phyloP scores from a whole-genome alignment of 352 stramenopile species.

The Phytophthora quininea region DNA sequence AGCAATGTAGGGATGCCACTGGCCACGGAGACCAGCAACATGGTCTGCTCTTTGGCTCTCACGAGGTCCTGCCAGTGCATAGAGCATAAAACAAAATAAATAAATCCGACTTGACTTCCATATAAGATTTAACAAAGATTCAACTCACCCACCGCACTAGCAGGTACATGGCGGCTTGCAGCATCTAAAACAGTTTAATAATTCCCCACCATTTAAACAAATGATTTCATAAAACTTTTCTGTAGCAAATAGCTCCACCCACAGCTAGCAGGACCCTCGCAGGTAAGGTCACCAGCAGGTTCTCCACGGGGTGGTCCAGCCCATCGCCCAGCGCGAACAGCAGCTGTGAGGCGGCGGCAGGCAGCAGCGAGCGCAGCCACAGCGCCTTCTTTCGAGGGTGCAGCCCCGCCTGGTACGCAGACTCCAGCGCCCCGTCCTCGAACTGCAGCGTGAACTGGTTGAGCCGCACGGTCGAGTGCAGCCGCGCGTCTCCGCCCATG shows the following conservation, averaged over 20 bases:
- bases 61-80: constrained; percentile 54
- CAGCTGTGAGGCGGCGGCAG: constrained; percentile 70
- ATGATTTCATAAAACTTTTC: constrained; percentile 10
- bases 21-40: constrained; percentile 74
- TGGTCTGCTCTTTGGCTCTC: constrained; percentile 64
- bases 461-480: constrained; percentile 82
- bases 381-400: constrained; percentile 84
- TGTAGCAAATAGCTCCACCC: constrained; percentile 13
- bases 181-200: constrained; percentile 42
- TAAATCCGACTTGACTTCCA: neutral
- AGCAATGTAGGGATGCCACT: constrained; percentile 76
- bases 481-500: constrained; percentile 19
- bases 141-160: constrained; percentile 64
- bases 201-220: neutral
- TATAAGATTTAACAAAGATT: neutral
- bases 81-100: neutral
- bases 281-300: constrained; percentile 78
- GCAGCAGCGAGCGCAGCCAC: constrained; percentile 82
- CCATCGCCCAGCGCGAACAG: constrained; percentile 79
- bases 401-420: constrained; percentile 62
- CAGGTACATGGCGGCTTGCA: constrained; percentile 78
- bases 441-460: constrained; percentile 86
- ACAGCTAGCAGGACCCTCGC: constrained; percentile 70
- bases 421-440: constrained; percentile 69
- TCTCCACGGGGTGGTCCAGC: constrained; percentile 64